Evolutionary conservation across 2,329 filamentous ascomycete genomes (phyloP).

Genomic region (Colletotrichum higginsianum): DNA sequence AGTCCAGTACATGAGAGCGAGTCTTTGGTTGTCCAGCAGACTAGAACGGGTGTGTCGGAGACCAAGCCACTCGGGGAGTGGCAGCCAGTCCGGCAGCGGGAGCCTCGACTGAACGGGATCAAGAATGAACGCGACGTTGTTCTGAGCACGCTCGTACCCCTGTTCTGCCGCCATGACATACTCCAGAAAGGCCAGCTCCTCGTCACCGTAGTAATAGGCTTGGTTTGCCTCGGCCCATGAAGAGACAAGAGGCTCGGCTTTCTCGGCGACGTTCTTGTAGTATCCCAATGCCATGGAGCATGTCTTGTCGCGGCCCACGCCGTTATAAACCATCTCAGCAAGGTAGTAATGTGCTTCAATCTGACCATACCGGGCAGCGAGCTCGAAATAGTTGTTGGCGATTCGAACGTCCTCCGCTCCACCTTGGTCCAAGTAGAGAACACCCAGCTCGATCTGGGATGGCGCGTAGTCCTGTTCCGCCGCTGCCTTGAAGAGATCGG

Average conservation of each 20-base stretch:
- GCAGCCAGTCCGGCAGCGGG: conserved; percentile 60
- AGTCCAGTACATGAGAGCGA: conserved; percentile 95
- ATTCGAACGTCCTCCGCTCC: conserved; percentile 77
- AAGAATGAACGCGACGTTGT: conserved; percentile 89
- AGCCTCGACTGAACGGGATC: conserved; percentile 79
- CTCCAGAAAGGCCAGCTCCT: conserved; percentile 83
- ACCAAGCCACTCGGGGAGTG: conserved; percentile 41
- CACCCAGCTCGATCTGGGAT: conserved; percentile 86
- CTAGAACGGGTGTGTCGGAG: conserved; percentile 40
- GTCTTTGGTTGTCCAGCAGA: conserved; percentile 66
- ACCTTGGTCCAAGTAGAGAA: conserved; percentile 89
- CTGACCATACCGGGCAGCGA: conserved; percentile 85
- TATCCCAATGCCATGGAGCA: conserved; percentile 84
- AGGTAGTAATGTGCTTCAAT: conserved; percentile 95
- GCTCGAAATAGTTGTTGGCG: conserved; percentile 89
- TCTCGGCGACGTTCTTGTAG: conserved; percentile 85
- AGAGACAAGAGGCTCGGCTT: conserved; percentile 80
- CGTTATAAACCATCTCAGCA: conserved; percentile 87
- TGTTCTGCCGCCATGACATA: conserved; percentile 93
- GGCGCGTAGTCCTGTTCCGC: conserved; percentile 86
- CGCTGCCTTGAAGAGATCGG: conserved; percentile 82
- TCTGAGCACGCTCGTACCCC: conserved; percentile 90
- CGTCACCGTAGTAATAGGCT: conserved; percentile 84
- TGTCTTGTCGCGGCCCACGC: conserved; percentile 83
- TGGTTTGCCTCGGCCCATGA: conserved; percentile 87